Conservation (phyloP, 331 rosid species). For the Stylosanthes scabra region DNA sequence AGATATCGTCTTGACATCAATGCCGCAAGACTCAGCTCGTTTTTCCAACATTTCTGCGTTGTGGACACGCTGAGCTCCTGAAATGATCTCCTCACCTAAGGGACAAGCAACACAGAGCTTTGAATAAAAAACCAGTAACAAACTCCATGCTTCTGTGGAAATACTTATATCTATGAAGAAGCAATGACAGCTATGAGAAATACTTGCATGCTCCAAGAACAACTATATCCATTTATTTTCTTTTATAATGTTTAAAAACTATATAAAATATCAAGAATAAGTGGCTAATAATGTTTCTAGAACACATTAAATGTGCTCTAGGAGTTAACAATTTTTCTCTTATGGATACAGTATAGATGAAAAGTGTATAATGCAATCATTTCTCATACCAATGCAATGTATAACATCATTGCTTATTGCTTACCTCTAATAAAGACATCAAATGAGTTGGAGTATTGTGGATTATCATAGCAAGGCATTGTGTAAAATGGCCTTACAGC, state of each 20-base stretch:
- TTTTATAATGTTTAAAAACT: too few relatives aligned
- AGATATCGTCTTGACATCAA: conserved; percentile 75
- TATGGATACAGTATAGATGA: neutral
- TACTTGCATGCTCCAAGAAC: too few relatives aligned
- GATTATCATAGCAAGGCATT: conserved; percentile 90
- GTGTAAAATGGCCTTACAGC: conserved; percentile 94
- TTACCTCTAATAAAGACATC: conserved; percentile 97
- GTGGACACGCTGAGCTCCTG: conserved; percentile 96
- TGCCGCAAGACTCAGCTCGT: conserved; percentile 82
- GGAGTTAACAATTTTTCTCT: too few relatives aligned
- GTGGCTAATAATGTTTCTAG: too few relatives aligned
- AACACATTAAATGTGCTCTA: too few relatives aligned
- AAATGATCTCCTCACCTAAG: conserved; percentile 94
- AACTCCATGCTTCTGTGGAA: neutral
- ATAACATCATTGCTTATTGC: conserved; percentile 24
- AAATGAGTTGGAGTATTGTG: conserved; percentile 81
- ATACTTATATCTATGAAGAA: conserved; percentile 47
- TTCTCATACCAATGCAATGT: conserved; percentile 57
- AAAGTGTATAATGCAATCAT: conserved; percentile 41
- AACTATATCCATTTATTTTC: too few relatives aligned
- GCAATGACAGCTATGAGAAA: conserved; percentile 9
- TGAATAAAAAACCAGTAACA: conserved; percentile 23
- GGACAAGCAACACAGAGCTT: conserved; percentile 33
- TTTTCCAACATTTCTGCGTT: conserved; percentile 75
- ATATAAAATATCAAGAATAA: too few relatives aligned